Base-by-base conservation (phyloP, 2,329 filamentous ascomycete genomes). In the Verticillium tricorpus region DNA sequence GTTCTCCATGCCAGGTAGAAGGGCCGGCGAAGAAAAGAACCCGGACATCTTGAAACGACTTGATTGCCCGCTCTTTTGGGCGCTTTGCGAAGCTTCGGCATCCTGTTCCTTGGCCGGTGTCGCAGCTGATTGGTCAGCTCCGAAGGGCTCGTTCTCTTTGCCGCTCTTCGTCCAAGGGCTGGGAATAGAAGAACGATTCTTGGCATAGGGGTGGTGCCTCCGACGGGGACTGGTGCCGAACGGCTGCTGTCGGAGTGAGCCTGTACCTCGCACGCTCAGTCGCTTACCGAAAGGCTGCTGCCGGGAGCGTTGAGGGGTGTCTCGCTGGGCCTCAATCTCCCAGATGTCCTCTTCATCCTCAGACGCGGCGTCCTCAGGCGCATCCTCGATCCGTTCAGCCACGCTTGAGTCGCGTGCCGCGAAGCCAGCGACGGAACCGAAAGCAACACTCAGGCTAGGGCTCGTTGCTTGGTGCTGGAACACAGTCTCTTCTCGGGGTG, bases 1-100 rank as follows among this genome's bases (percentile, higher is more conserved):
- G 31, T 62, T 63, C 28, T 68, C 66, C 58, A 69, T 69, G 5
- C 68, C 68, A 2, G 78, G 78, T 31, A 78, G 66, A 8, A 71
- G 66, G 0, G 79, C 78, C 1, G 84, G 84, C 2, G 84, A 86
- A 0, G 84, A 87, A 68, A 87, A 87, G 69, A 86, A 87, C 8
- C 77, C 76, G 6, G 81, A 77, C 2, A 86, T 73, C 59, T 85
- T 80, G 25, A 28, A 32, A 2, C 54, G 54, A 5, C 54, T 56
- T n/a, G 54, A 56, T 19, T 56, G 54, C 8, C 25, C 54, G n/a
- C 31, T 56, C 25, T 56, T 34, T 12, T 56, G 54, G n/a, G 14
- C 54, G 14, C 19, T 50, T 22, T 22, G 45, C n/a, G 45, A 3
- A 12, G 45, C 45, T 7, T 50, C 19, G 19, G 45, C 19, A 14